phyloP scores from a whole-genome alignment of 257 asterid species.

The Solanum etuberosum region DNA sequence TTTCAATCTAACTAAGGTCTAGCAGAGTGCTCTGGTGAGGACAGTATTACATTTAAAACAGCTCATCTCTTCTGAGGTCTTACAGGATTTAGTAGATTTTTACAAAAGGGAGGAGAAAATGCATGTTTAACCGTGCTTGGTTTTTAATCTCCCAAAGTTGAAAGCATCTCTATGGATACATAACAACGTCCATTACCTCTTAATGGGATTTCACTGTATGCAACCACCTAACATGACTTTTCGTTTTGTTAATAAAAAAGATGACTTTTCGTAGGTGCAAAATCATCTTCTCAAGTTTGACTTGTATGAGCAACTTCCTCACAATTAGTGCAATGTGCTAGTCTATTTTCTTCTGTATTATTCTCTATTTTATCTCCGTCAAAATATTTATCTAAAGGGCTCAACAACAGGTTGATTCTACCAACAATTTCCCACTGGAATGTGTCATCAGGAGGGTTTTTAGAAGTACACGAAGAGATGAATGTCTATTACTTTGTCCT shows the following conservation, averaged over 20 bases:
- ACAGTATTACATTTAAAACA: neutral
- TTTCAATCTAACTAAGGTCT: neutral
- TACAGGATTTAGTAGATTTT: neutral
- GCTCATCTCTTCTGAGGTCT: neutral
- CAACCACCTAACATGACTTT: neutral
- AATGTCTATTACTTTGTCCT: slow-evolving; percentile 93
- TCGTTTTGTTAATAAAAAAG: no score
- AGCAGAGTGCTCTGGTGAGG: neutral
- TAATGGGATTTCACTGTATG: neutral
- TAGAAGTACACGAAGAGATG: slow-evolving; percentile 70
- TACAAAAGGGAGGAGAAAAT: neutral
- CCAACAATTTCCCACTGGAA: slow-evolving; percentile 77
- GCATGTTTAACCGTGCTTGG: neutral
- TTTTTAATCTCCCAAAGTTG: neutral
- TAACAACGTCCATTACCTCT: neutral
- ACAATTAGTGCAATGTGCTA: neutral
- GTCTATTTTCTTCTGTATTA: neutral
- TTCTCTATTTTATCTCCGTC: neutral
- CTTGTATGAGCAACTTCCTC: neutral
- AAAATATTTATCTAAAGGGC: slow-evolving; percentile 1
- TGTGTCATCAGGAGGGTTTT: slow-evolving; percentile 87
- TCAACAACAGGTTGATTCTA: slow-evolving; percentile 65
- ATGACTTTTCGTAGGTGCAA: neutral
- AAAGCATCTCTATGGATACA: neutral
- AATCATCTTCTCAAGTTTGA: neutral